These are phyloP conservation scores for Epichloe baconii DNA, from an alignment of 2,329 filamentous ascomycete genomes.

Conservation along the genomic window DNA sequence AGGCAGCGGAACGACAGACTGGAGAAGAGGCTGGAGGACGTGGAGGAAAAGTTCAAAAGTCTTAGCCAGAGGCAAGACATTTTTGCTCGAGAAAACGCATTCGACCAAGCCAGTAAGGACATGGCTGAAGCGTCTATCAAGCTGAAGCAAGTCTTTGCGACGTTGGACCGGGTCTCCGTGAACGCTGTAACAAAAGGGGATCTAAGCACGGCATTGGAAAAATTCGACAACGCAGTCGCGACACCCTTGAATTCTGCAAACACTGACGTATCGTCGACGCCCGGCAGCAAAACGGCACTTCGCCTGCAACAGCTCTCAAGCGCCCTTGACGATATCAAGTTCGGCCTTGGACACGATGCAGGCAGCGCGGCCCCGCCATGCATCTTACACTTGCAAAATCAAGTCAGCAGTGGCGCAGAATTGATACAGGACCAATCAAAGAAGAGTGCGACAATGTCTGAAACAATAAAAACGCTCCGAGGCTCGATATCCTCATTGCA, in stretches of 20 bases:
- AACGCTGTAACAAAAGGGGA: background rate
- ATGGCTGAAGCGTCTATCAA: background rate
- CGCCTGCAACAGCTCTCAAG: background rate
- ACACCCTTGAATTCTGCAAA: background rate
- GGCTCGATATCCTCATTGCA: background rate
- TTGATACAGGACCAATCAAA: constrained; percentile 1
- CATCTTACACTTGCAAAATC: background rate
- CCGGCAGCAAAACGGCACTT: background rate
- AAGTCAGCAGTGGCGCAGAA: background rate
- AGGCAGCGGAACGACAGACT: constrained; percentile 9
- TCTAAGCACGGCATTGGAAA: background rate
- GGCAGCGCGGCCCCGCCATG: background rate
- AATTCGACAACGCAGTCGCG: constrained; percentile 1
- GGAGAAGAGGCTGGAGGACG: constrained; percentile 13
- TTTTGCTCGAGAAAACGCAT: background rate
- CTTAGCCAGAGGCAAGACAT: background rate
- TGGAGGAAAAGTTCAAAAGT: constrained; percentile 6
- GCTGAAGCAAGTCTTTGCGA: background rate
- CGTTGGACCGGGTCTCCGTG: background rate
- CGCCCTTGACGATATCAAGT: background rate
- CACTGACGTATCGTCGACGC: background rate
- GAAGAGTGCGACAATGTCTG: background rate
- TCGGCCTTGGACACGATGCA: background rate
- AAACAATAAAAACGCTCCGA: constrained; percentile 1
- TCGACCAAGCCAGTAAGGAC: background rate